Percentiles rank a stretch among this genome's conserved stretches.
Evolutionary conservation across 352 stramenopile species (phyloP).

Genomic region (Phytophthora meadii): DNA sequence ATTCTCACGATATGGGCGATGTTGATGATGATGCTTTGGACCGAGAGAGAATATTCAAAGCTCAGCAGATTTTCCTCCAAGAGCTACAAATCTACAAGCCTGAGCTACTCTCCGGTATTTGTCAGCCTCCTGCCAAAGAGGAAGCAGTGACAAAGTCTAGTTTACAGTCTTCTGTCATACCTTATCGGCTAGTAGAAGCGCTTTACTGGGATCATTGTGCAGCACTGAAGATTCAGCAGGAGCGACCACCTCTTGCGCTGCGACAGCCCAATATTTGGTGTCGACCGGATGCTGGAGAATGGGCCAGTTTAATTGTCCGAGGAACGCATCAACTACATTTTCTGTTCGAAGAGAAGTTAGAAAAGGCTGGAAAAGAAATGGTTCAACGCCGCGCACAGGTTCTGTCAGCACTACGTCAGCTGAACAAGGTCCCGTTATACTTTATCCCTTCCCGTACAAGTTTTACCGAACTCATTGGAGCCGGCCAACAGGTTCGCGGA

Average conservation of each 20-base stretch:
- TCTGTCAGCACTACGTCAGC: slow-evolving; percentile 54
- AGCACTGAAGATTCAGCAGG: slow-evolving; percentile 66
- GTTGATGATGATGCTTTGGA: slow-evolving; percentile 45
- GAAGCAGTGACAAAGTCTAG: no score
- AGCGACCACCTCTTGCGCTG: slow-evolving; percentile 50
- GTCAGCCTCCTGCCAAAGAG: neutral
- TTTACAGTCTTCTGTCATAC: neutral
- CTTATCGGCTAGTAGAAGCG: slow-evolving; percentile 59
- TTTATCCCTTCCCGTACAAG: slow-evolving; percentile 49
- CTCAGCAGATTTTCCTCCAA: slow-evolving; percentile 65
- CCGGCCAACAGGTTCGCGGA: slow-evolving; percentile 61
- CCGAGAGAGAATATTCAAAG: slow-evolving; percentile 54
- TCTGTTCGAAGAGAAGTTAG: slow-evolving; percentile 70
- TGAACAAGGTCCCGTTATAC: slow-evolving; percentile 70
- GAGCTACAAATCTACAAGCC: slow-evolving; percentile 71
- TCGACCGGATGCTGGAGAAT: slow-evolving; percentile 74
- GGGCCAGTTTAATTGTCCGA: slow-evolving; percentile 63
- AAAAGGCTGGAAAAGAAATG: slow-evolving; percentile 61
- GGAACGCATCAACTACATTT: slow-evolving; percentile 72
- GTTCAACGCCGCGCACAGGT: slow-evolving; percentile 54
- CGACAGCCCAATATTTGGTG: slow-evolving; percentile 72
- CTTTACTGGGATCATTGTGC: slow-evolving; percentile 88
- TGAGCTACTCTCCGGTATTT: slow-evolving; percentile 30
- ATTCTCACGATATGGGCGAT: slow-evolving; percentile 22
- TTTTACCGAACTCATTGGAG: slow-evolving; percentile 61